Percentiles rank a stretch among this genome's conserved stretches.
Conservation (phyloP, 805 yeast genomes). For the Candida pseudoglaebosa region DNA sequence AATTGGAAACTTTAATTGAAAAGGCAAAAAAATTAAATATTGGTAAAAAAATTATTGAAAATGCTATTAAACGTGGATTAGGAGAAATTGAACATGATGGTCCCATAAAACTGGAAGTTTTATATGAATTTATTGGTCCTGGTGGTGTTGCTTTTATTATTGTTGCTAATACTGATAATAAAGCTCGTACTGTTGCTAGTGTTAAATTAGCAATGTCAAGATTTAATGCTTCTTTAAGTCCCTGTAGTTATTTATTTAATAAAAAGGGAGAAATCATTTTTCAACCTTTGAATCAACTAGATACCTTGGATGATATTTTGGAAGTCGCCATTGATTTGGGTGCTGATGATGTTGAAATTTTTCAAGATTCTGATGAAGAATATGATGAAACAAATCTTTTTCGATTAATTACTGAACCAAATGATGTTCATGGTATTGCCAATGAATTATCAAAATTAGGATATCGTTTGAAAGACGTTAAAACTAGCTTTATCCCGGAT, state of each 20-base stretch:
- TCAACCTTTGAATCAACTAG: conserved; percentile 31
- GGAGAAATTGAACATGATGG: conserved; percentile 55
- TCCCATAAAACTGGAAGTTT: conserved; percentile 48
- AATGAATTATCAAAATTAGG: conserved; percentile 47
- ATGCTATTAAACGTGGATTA: conserved; percentile 79
- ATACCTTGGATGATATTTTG: conserved; percentile 59
- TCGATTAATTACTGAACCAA: conserved; percentile 59
- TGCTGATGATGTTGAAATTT: conserved; percentile 71
- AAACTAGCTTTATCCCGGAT: conserved; percentile 63
- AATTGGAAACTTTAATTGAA: conserved; percentile 74
- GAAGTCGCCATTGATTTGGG: conserved; percentile 76
- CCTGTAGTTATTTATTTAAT: conserved; percentile 74
- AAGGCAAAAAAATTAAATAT: conserved; percentile 73
- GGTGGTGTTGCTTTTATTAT: conserved; percentile 85
- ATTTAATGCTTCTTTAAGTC: conserved; percentile 65
- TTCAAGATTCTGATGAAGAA: conserved; percentile 39
- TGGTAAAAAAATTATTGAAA: conserved; percentile 80
- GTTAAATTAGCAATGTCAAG: conserved; percentile 74
- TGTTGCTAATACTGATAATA: conserved; percentile 87
- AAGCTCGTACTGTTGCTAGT: conserved; percentile 71
- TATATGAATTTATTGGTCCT: conserved; percentile 90
- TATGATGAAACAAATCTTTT: conserved; percentile 29
- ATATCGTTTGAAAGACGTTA: conserved; percentile 65
- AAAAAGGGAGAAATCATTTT: conserved; percentile 70
- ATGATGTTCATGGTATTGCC: conserved; percentile 59